Percentiles rank a stretch among this genome's conserved stretches.
Conservation (phyloP, 805 yeast genomes). For the Helenozyma rhizophorensis region DNA sequence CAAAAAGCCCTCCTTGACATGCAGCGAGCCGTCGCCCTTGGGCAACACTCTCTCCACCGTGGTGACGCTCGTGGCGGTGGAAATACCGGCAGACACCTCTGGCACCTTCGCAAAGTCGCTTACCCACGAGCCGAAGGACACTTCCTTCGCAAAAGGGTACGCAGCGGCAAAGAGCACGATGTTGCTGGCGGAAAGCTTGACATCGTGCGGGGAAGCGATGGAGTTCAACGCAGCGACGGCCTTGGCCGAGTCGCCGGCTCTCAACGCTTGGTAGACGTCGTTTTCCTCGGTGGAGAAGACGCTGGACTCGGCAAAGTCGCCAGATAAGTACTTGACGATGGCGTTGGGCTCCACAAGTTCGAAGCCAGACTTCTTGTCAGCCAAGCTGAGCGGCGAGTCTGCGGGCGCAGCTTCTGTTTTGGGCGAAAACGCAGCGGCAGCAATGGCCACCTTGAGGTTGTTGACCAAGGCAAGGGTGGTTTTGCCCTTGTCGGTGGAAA, state of each 20-base stretch:
- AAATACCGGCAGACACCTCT: conserved; percentile 42
- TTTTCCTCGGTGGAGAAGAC: conserved; percentile 43
- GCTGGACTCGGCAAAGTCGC: conserved; percentile 38
- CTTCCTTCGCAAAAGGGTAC: conserved; percentile 37
- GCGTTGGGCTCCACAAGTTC: conserved; percentile 64
- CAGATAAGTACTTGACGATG: conserved; percentile 57
- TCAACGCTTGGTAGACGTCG: conserved; percentile 37
- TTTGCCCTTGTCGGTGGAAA: conserved; percentile 16
- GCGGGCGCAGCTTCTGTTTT: conserved; percentile 15
- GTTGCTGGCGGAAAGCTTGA: conserved; percentile 44
- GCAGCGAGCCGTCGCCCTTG: conserved; percentile 35
- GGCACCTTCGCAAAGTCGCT: conserved; percentile 33
- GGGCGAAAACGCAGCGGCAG: conserved; percentile 15
- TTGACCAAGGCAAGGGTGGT: conserved; percentile 17
- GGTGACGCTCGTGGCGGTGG: conserved; percentile 43
- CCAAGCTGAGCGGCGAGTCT: conserved; percentile 24
- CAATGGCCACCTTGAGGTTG: conserved; percentile 23
- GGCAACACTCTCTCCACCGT: conserved; percentile 38
- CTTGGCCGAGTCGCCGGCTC: conserved; percentile 26
- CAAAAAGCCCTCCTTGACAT: conserved; percentile 27
- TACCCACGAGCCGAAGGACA: conserved; percentile 34
- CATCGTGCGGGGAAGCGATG: conserved; percentile 13
- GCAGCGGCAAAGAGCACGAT: conserved; percentile 57
- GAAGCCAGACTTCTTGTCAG: conserved; percentile 35
- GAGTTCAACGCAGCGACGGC: conserved; percentile 9